Evolutionary conservation across 164 flowering plant species (phyloP).

Genomic region (grape (Vitis vinifera)): ASM3070453v1 NC_081814.1:4985001-4985500

Average conservation of each 20-base stretch:
- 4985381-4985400: not conserved
- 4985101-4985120: too few species aligned
- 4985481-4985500: not conserved
- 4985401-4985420: not conserved
- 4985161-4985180: not conserved
- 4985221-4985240: conserved; percentile 14
- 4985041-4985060: too few species aligned
- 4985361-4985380: too few species aligned
- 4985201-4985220: not conserved
- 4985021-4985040: too few species aligned
- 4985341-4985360: too few species aligned
- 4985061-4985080: too few species aligned
- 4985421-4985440: not conserved
- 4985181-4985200: not conserved
- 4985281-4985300: conserved; percentile 7
- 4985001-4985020: too few species aligned
- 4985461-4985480: not conserved
- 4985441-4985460: too few species aligned
- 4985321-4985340: too few species aligned
- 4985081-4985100: too few species aligned
- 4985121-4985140: too few species aligned
- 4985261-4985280: conserved; percentile 23
- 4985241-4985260: conserved; percentile 20
- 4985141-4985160: not conserved
- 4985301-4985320: not conserved